phyloP scores from a whole-genome alignment of 2,329 filamentous ascomycete species.

The Blastomyces emzantsi region DNA sequence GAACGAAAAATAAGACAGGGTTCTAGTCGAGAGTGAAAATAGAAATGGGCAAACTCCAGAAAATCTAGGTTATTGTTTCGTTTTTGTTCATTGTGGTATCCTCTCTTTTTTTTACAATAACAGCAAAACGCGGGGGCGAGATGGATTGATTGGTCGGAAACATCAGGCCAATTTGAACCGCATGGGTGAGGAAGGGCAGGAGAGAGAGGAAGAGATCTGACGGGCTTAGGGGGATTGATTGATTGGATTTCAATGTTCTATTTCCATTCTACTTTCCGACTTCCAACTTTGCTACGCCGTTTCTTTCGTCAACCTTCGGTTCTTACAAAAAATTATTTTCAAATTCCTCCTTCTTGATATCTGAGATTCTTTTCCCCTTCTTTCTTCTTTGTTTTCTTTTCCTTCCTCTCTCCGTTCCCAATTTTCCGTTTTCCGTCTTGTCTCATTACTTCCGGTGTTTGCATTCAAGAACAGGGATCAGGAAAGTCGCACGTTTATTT shows the following conservation, averaged over 20 bases:
- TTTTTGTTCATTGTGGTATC: not conserved
- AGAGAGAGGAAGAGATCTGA: no score
- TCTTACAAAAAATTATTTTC: not conserved
- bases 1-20: no score
- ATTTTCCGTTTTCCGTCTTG: not conserved
- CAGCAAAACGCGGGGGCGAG: not conserved
- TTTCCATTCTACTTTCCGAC: not conserved
- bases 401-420: not conserved
- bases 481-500: not conserved
- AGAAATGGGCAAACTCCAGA: not conserved
- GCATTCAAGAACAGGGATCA: not conserved
- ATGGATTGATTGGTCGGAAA: not conserved
- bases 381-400: not conserved
- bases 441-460: constrained; percentile 1
- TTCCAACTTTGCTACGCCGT: not conserved
- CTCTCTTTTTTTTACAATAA: not conserved
- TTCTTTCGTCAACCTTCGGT: not conserved
- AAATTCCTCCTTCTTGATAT: not conserved
- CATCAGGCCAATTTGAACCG: not conserved
- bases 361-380: not conserved
- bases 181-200: not conserved
- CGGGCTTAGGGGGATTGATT: not conserved
- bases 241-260: not conserved
- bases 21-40: no score
- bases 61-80: not conserved